These are phyloP conservation scores for Diaporthe nobilis DNA, from an alignment of 2,329 filamentous ascomycete genomes.

Conservation along the genomic window DNA sequence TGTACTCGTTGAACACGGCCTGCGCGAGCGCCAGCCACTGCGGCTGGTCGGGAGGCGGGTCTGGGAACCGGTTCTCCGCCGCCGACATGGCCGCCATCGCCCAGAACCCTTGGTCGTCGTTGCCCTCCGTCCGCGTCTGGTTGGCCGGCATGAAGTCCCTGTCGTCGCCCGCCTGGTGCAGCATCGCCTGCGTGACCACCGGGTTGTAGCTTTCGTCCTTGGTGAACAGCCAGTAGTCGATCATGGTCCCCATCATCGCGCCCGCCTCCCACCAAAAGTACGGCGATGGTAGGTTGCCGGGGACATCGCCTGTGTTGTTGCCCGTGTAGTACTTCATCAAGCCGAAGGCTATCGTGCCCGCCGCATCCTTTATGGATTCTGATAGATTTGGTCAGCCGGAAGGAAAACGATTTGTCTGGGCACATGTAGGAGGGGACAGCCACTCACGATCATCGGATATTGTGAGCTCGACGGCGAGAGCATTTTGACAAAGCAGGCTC, in stretches of 20 bases:
- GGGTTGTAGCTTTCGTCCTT: conserved; percentile 76
- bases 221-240: conserved; percentile 81
- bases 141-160: conserved; percentile 77
- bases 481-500: conserved; percentile 43
- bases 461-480: conserved; percentile 43
- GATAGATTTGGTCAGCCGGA: conserved; percentile 52
- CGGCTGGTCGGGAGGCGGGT: conserved; percentile 73
- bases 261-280: conserved; percentile 76
- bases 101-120: conserved; percentile 89
- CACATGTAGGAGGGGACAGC: not conserved
- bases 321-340: conserved; percentile 67
- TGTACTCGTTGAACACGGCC: conserved; percentile 85
- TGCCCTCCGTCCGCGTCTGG: conserved; percentile 73
- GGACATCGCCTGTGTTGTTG: conserved; percentile 70
- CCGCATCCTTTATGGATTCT: conserved; percentile 67
- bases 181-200: conserved; percentile 69
- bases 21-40: conserved; percentile 86
- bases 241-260: conserved; percentile 77
- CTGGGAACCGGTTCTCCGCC: conserved; percentile 81
- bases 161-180: conserved; percentile 73
- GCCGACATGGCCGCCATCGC: conserved; percentile 85
- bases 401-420: not conserved
- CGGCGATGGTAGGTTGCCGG: conserved; percentile 66
- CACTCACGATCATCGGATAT: conserved; percentile 46
- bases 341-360: conserved; percentile 62